A percentile compares a stretch with the other conserved stretches of the same genome.
Conservation (phyloP, 148 eudicot species). For the Limonium bicolor region DNA sequence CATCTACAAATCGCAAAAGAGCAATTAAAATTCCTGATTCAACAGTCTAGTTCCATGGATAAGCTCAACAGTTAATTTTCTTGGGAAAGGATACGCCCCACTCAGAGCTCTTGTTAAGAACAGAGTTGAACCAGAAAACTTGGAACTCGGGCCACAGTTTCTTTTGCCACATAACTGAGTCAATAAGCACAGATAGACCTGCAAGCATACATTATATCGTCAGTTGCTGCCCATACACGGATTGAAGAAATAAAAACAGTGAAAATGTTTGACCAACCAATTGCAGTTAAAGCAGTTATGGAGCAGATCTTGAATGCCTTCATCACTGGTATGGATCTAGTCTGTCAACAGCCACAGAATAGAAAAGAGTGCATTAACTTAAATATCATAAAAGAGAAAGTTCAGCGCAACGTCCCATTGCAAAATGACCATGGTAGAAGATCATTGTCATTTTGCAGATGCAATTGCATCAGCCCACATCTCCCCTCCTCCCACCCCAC, state of each 20-base stretch:
- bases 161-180: conserved; percentile 68
- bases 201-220: neutral
- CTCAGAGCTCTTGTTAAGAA: conserved; percentile 84
- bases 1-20: too few species aligned
- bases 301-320: conserved; percentile 50
- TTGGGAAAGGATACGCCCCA: conserved; percentile 99
- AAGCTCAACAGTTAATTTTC: too few species aligned
- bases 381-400: neutral
- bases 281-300: conserved; percentile 34
- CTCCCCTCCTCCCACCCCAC: too few species aligned
- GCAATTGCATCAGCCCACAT: too few species aligned
- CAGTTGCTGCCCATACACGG: too few species aligned
- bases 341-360: too few species aligned
- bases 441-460: too few species aligned
- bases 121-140: conserved; percentile 95
- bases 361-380: too few species aligned
- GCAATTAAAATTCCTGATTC: too few species aligned
- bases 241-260: too few species aligned
- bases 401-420: too few species aligned
- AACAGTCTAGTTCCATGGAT: neutral
- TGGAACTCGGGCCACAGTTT: conserved; percentile 87
- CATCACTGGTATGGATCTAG: conserved; percentile 57
- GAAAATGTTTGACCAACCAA: conserved; percentile 65
- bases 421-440: too few species aligned
- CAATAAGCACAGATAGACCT: conserved; percentile 49